Evolutionary conservation across 176 grass and related monocot species (phyloP).

Genomic region (Triticum dicoccoides): DNA sequence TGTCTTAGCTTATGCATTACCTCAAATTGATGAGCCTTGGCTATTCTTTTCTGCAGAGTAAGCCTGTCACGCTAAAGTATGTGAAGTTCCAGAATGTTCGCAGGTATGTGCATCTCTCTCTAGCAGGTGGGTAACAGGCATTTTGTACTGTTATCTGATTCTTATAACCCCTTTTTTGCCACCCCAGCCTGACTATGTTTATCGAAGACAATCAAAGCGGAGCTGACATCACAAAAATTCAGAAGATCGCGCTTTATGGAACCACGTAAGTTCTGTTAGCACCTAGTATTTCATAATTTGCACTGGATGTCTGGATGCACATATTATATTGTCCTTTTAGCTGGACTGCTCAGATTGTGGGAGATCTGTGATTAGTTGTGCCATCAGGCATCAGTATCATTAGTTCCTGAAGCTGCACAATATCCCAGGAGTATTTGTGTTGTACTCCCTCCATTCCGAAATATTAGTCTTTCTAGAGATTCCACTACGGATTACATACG

Average conservation of each 20-base stretch:
- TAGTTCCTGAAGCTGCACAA: background rate
- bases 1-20: background rate
- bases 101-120: constrained; percentile 50
- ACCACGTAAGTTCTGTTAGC: constrained; percentile 62
- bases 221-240: constrained; percentile 75
- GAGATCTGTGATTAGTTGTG: background rate
- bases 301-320: background rate
- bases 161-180: constrained; percentile 15
- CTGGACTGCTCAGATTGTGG: background rate
- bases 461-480: too few species aligned
- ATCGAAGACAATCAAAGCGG: constrained; percentile 96
- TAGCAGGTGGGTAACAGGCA: background rate
- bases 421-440: background rate
- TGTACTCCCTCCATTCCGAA: too few species aligned
- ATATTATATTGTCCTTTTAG: background rate
- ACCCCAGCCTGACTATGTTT: constrained; percentile 88
- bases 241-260: constrained; percentile 86
- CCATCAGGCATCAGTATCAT: background rate
- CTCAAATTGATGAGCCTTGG: constrained; percentile 14
- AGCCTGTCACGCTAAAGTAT: constrained; percentile 70
- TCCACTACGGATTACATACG: too few species aligned
- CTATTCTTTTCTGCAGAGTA: constrained; percentile 53
- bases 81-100: constrained; percentile 99
- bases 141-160: constrained; percentile 10
- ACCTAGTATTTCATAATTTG: background rate